Evolutionary conservation across 2,329 filamentous ascomycete species (phyloP), one percentile per base, ranked within the genome.

Genomic region (Beauveria varroae): DNA sequence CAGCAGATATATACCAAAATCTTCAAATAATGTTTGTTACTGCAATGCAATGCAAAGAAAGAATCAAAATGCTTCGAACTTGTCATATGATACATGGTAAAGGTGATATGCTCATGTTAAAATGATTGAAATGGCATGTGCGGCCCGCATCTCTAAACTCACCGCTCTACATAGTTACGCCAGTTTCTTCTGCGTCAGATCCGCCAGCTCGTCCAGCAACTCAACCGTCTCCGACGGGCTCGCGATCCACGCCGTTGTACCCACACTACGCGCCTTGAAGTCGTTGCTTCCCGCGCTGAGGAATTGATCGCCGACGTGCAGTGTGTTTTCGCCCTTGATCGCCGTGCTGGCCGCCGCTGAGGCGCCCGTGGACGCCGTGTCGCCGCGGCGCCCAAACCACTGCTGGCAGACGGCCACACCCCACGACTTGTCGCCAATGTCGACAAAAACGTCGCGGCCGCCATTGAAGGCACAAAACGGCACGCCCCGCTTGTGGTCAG

Each of bases 401-500:
- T 87, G 84, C 77, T 99, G 95, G 72, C 93, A 97, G 4, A 93
- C 91, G 40, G 90, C 82, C 3, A 99, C 95, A 65, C 95, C 95
- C 89, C 93, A 96, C 58, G 88, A 92, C 77, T 99, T 99, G 77
- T 99, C 95, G 61, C 95, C 95, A 70, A 99, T 97, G 73, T 99
- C 95, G 59, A 99, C 93, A 75, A 99, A 99, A 47, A 98, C 92
- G 73, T 99, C 95, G 64, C 95, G 93, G 12, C 95, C 95, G 59
- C 93, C 95, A 73, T 99, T 99, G 79, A 99, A 99, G 24, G 95
- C 95, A 72, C 95, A 99, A 71, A 98, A 99, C 0, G 95, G 95
- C 37, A 99, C 78, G 26, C 71, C 62, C 2, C 30, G 62, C 46
- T 57, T 41, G 20, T 43, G 7, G 40, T 8, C 24, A 16, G 22